A percentile compares a stretch with the other conserved stretches of the same genome.
These are phyloP conservation scores for Babesia caballi DNA, from an alignment of 169 alveolate species.

Conservation along the genomic window DNA sequence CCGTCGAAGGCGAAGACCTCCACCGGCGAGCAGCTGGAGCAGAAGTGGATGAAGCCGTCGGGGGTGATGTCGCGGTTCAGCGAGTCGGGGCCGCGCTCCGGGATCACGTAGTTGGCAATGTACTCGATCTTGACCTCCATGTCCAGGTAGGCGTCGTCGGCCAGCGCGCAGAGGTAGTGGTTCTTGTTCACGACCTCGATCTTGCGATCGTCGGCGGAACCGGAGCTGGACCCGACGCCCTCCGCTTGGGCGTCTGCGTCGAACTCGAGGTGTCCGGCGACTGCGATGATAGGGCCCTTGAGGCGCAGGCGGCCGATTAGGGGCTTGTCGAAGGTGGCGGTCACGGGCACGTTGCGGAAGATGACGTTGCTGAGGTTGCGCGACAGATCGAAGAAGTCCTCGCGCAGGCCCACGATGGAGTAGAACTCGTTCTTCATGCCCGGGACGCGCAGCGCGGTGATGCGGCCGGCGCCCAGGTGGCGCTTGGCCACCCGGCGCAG, in stretches of 20 bases:
- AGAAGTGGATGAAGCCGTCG: conserved; percentile 82
- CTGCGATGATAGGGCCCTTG: conserved; percentile 85
- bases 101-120: conserved; percentile 78
- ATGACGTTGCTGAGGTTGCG: conserved; percentile 74
- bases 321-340: conserved; percentile 77
- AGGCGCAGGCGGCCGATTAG: conserved; percentile 71
- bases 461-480: conserved; percentile 78
- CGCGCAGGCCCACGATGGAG: conserved; percentile 77
- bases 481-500: conserved; percentile 77
- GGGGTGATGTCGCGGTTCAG: conserved; percentile 78
- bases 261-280: conserved; percentile 82
- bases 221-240: conserved; percentile 67
- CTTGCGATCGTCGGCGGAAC: conserved; percentile 44
- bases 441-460: conserved; percentile 81
- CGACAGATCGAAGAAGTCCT: conserved; percentile 74
- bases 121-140: conserved; percentile 84
- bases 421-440: conserved; percentile 76
- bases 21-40: conserved; percentile 78
- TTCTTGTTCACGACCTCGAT: conserved; percentile 79
- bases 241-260: conserved; percentile 59
- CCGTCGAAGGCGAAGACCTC: conserved; percentile 79
- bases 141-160: conserved; percentile 74
- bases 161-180: conserved; percentile 79
- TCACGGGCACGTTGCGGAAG: conserved; percentile 75
- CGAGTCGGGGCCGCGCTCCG: conserved; percentile 82